These are phyloP conservation scores for Prinsepia uniflora DNA, from an alignment of 306 rosid species.

Conservation along the genomic window DNA sequence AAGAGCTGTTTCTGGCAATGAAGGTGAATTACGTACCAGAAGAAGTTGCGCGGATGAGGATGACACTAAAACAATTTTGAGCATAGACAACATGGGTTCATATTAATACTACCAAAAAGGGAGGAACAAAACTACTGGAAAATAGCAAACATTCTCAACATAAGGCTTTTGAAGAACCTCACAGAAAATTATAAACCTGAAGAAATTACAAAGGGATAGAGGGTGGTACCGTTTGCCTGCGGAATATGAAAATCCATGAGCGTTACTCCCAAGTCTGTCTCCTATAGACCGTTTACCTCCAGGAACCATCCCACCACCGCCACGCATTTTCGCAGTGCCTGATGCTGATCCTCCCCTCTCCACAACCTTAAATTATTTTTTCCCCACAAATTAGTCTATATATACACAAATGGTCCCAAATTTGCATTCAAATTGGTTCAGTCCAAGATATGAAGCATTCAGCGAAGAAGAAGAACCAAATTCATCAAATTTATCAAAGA, in stretches of 20 bases:
- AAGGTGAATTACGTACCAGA: neutral
- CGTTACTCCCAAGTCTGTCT: conserved; percentile 30
- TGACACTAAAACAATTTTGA: neutral
- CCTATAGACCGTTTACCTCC: conserved; percentile 38
- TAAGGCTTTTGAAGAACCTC: neutral
- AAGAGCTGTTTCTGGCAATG: neutral
- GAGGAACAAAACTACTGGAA: neutral
- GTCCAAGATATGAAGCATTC: neutral
- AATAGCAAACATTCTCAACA: neutral
- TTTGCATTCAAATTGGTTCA: neutral
- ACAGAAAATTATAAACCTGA: neutral
- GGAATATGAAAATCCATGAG: conserved; percentile 24
- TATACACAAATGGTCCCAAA: neutral
- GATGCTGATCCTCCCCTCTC: conserved; percentile 44
- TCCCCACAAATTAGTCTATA: neutral
- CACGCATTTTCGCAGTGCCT: conserved; percentile 12
- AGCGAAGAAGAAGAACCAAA: neutral
- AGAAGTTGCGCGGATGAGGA: too few relatives aligned
- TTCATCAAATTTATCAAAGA: neutral
- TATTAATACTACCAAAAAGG: neutral
- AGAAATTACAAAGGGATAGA: neutral
- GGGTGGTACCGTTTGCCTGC: conserved; percentile 38
- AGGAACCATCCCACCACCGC: conserved; percentile 19
- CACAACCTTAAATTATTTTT: conserved; percentile 37
- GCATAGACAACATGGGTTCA: neutral